Percentiles rank a stretch among this genome's conserved stretches.
phyloP scores from a whole-genome alignment of 2,329 filamentous ascomycete genomes.

The Paracoccidioides brasiliensis region DNA sequence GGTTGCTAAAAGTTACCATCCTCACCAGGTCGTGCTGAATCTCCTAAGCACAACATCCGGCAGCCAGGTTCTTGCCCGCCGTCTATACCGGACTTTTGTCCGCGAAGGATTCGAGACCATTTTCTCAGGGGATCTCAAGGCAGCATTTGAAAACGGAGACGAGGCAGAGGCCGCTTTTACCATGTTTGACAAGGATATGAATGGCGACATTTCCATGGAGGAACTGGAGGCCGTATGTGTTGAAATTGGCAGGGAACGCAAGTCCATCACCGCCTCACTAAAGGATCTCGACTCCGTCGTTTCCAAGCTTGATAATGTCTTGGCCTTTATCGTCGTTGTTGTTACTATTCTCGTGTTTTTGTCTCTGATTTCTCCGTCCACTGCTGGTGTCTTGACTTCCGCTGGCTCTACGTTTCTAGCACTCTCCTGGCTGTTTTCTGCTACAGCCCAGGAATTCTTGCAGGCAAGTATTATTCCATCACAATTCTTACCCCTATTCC shows the following conservation, averaged over 20 bases:
- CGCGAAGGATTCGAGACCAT: slow-evolving; percentile 64
- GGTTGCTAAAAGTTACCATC: slow-evolving; percentile 57
- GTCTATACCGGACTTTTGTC: slow-evolving; percentile 76
- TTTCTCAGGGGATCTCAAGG: slow-evolving; percentile 60
- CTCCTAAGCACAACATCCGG: slow-evolving; percentile 59
- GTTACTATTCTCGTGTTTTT: slow-evolving; percentile 77
- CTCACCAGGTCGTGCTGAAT: slow-evolving; percentile 69
- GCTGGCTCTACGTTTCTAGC: slow-evolving; percentile 79
- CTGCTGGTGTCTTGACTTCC: slow-evolving; percentile 81
- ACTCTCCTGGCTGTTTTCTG: slow-evolving; percentile 82
- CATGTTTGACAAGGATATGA: slow-evolving; percentile 94
- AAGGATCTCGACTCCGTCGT: slow-evolving; percentile 94
- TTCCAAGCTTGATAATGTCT: slow-evolving; percentile 74
- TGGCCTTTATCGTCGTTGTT: slow-evolving; percentile 72
- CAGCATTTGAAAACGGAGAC: slow-evolving; percentile 67
- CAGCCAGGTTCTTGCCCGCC: slow-evolving; percentile 71
- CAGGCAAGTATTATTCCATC: slow-evolving; percentile 47
- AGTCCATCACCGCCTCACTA: slow-evolving; percentile 84
- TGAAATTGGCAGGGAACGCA: slow-evolving; percentile 87
- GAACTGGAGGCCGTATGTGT: slow-evolving; percentile 88
- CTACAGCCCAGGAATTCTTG: slow-evolving; percentile 86
- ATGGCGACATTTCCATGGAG: slow-evolving; percentile 91
- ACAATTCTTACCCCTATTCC: slow-evolving; percentile 68
- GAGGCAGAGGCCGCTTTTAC: slow-evolving; percentile 79
- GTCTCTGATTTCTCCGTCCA: slow-evolving; percentile 76